Base-by-base conservation (phyloP, 1,284 basidiomycete genomes). In the Gastroboletus turbinatus region DNA sequence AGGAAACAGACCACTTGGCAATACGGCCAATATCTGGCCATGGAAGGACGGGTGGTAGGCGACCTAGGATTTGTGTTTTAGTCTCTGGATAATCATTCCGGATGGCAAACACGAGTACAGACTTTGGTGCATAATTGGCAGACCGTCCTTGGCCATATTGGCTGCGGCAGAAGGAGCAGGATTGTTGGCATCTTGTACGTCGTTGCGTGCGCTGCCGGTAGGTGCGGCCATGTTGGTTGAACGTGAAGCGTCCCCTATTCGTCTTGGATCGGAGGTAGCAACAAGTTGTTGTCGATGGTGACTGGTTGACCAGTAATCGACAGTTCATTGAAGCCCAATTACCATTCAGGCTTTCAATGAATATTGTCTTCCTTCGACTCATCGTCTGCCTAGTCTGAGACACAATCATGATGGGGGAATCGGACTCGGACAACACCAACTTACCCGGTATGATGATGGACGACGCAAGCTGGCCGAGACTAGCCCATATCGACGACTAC, bases 1-100 rank as follows among this genome's bases (percentile, higher is more conserved):
- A 95, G 19, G 95, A 98, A 9, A 99, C 94, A n/a, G 90, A 90
- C 97, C 97, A 99, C 61, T 89, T 88, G 23, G 92, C 96, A 19
- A 92, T 81, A 50, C 85, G 77, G 13, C 91, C 91, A 51, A 94
- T 90, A 72, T 94, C 90, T 21, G 89, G 88, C 83, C 82, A 88
- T 0, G 80, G 82, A 9, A 87, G 75, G 39, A 68, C 58, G 9
- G 85, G 84, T 10, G 81, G 76, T 32, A 72, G 69, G 49, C 74
- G 76, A 56, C 68, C 74, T 72, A 39, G 21, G 27, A 43, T 36
- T 23, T 8, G 16, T 32, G 16, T 32, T 50, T 61, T 39, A 58
- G 57, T 48, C 32, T 38, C 35, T 38, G 30, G 17, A 16, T 32
- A 11, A 23, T 38, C n/a, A 21, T 19, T 33, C 32, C 5, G n/a